phyloP scores from a whole-genome alignment of 129 eudicot species.

The Tagetes patula region DNA sequence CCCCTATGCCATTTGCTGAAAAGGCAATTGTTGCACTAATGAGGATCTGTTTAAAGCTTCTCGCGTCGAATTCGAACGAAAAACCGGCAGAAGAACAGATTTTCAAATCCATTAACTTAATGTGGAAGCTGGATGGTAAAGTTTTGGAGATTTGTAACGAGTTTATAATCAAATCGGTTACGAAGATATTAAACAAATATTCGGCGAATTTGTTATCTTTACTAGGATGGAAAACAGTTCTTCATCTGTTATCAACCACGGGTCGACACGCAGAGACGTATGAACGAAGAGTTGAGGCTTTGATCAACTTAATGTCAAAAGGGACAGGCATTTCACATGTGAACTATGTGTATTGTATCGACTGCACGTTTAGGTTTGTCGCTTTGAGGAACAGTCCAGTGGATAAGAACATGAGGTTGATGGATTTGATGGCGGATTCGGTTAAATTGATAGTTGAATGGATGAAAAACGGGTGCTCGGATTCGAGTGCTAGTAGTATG shows the following conservation, averaged over 20 bases:
- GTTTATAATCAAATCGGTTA: slow-evolving; percentile 42
- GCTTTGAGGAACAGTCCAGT: slow-evolving; percentile 69
- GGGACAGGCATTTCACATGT: slow-evolving; percentile 35
- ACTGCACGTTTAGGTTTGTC: slow-evolving; percentile 78
- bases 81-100: slow-evolving; percentile 60
- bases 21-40: slow-evolving; percentile 65
- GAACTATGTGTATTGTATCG: slow-evolving; percentile 62
- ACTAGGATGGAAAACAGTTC: slow-evolving; percentile 73
- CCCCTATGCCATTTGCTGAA: slow-evolving; percentile 81
- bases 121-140: slow-evolving; percentile 84
- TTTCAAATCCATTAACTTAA: slow-evolving; percentile 73
- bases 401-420: slow-evolving; percentile 65
- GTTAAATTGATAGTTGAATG: slow-evolving; percentile 61
- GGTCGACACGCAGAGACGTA: slow-evolving; percentile 72
- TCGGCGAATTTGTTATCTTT: slow-evolving; percentile 53
- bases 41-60: slow-evolving; percentile 50
- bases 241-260: slow-evolving; percentile 61
- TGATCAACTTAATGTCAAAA: slow-evolving; percentile 53
- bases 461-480: slow-evolving; percentile 53
- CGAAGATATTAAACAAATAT: slow-evolving; percentile 51
- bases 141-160: slow-evolving; percentile 76
- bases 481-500: slow-evolving; percentile 48
- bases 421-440: slow-evolving; percentile 80
- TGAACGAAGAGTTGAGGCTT: slow-evolving; percentile 63
- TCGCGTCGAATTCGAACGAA: slow-evolving; percentile 49